Conservation (phyloP, 2,329 filamentous ascomycete species). For the Ophiostoma triangulosporum region DNA sequence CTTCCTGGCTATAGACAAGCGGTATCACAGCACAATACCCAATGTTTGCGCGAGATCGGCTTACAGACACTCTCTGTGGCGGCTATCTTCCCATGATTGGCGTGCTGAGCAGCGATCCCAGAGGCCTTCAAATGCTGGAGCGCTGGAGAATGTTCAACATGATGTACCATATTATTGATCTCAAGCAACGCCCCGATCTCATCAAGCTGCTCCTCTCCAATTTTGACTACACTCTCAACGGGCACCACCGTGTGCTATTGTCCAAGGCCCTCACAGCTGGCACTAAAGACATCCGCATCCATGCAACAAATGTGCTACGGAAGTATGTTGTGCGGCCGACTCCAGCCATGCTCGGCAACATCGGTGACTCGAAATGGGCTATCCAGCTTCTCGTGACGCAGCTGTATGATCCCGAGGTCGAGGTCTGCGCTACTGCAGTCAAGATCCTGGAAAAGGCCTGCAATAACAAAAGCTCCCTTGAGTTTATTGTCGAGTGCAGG, state of each 20-base stretch:
- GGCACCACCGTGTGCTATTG: constrained; percentile 80
- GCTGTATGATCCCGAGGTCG: constrained; percentile 91
- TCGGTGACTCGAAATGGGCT: constrained; percentile 79
- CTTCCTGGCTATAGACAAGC: constrained; percentile 37
- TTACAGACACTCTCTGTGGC: constrained; percentile 74
- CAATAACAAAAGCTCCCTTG: constrained; percentile 78
- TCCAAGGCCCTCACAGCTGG: constrained; percentile 89
- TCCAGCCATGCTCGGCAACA: constrained; percentile 21
- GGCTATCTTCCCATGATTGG: constrained; percentile 94
- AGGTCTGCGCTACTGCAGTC: constrained; percentile 90
- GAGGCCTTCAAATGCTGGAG: constrained; percentile 80
- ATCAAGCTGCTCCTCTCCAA: constrained; percentile 79
- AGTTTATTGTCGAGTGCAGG: constrained; percentile 93
- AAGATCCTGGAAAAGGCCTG: constrained; percentile 97
- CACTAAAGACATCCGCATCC: constrained; percentile 81
- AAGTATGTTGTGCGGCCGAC: constrained; percentile 58
- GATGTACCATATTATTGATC: constrained; percentile 96
- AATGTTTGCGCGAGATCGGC: constrained; percentile 74
- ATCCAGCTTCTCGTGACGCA: constrained; percentile 96
- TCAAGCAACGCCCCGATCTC: constrained; percentile 80
- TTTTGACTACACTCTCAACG: constrained; percentile 81
- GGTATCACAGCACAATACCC: constrained; percentile 70
- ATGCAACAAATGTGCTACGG: constrained; percentile 71
- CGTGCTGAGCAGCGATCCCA: constrained; percentile 66
- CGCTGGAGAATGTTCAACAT: constrained; percentile 98